These are phyloP conservation scores for Yarrowia divulgata DNA, from an alignment of 805 yeast genomes.

Conservation along the genomic window DNA sequence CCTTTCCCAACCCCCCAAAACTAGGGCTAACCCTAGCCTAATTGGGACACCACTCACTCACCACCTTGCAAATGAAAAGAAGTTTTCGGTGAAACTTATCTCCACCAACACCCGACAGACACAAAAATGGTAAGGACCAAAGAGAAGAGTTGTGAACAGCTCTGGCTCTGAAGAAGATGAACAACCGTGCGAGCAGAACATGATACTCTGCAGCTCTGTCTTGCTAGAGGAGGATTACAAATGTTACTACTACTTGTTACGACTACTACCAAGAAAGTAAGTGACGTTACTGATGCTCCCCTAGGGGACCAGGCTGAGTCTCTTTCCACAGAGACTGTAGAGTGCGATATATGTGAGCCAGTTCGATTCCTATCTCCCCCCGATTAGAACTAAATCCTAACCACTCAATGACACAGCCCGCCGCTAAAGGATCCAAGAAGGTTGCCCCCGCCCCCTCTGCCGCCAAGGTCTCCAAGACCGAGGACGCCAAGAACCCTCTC, in stretches of 20 bases:
- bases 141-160: slow-evolving; percentile 29
- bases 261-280: background rate
- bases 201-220: slow-evolving; percentile 37
- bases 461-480: slow-evolving; percentile 54
- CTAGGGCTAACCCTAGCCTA: slow-evolving; percentile 40
- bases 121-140: slow-evolving; percentile 39
- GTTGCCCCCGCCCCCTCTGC: slow-evolving; percentile 99
- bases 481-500: slow-evolving; percentile 74
- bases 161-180: slow-evolving; percentile 14
- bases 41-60: slow-evolving; percentile 37
- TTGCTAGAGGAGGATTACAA: slow-evolving; percentile 39
- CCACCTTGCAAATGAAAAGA: slow-evolving; percentile 20
- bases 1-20: background rate
- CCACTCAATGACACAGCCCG: slow-evolving; percentile 49
- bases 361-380: slow-evolving; percentile 8
- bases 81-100: slow-evolving; percentile 27
- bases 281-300: slow-evolving; percentile 35
- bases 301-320: slow-evolving; percentile 40
- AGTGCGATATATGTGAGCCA: slow-evolving; percentile 43
- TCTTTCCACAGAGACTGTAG: slow-evolving; percentile 48
- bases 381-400: slow-evolving; percentile 41
- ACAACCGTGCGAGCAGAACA: slow-evolving; percentile 9
- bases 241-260: background rate
- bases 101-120: slow-evolving; percentile 38
- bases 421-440: slow-evolving; percentile 60